Evolutionary conservation across 208 protist genomes (phyloP).

Genomic region (Crithidia fasciculata): DNA sequence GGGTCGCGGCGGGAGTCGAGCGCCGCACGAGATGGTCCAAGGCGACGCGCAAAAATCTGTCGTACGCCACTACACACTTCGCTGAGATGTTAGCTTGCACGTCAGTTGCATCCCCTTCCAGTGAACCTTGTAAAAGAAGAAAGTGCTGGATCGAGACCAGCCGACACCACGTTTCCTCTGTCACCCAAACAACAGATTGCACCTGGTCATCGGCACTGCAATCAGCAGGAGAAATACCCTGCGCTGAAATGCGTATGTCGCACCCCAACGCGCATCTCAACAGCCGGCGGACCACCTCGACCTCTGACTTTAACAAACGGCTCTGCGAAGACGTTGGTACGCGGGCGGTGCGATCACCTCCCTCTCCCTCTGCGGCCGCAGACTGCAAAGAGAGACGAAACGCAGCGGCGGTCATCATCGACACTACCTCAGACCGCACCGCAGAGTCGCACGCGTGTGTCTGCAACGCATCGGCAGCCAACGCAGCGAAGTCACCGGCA

Average conservation of each 20-base stretch:
- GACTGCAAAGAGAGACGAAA: constrained; percentile 8
- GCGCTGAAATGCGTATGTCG: neutral
- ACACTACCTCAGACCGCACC: neutral
- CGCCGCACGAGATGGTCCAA: neutral
- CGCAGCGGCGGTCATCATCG: neutral
- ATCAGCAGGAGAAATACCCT: no score
- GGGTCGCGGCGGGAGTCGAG: no score
- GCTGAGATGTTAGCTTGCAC: no score
- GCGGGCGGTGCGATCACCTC: no score
- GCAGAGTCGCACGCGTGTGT: neutral
- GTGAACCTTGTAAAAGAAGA: no score
- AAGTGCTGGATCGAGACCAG: constrained; percentile 15
- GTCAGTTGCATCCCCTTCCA: no score
- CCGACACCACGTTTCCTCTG: constrained; percentile 31
- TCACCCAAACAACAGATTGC: neutral
- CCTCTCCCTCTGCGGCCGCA: constrained; percentile 2
- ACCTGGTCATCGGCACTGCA: neutral
- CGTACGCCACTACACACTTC: neutral
- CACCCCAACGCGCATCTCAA: neutral
- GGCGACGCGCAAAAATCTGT: neutral
- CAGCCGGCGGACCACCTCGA: neutral
- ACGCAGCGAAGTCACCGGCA: constrained; percentile 1
- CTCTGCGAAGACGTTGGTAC: no score
- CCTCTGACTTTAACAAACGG: neutral
- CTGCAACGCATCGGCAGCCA: neutral